Evolutionary conservation across 306 rosid genomes (phyloP).

Genomic region (Cucurbita pepo): DNA sequence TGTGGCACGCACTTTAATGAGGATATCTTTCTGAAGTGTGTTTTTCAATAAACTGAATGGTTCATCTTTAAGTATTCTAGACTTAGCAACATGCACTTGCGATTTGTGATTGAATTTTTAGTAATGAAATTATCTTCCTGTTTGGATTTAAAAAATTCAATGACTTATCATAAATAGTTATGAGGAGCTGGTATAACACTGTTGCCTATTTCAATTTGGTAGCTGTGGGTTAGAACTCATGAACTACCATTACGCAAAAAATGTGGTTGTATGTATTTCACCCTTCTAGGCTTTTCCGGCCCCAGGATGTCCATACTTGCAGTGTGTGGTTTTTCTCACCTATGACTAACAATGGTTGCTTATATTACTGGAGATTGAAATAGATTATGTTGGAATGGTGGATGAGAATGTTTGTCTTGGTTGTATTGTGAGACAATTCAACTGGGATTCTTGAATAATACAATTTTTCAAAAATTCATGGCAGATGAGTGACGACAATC

Average conservation of each 20-base stretch:
- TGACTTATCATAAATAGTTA: not conserved
- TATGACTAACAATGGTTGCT: not conserved
- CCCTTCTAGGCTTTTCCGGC: not conserved
- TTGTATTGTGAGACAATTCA: not conserved
- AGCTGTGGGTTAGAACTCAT: not conserved
- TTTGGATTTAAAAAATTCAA: not conserved
- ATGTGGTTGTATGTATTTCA: not conserved
- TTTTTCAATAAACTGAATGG: not conserved
- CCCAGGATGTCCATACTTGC: not conserved
- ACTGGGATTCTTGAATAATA: not conserved
- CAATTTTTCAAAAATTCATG: constrained; percentile 12
- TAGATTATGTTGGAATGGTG: not conserved
- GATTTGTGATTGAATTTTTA: not conserved
- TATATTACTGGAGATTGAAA: not conserved
- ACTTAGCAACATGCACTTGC: not conserved
- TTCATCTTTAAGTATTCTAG: not conserved
- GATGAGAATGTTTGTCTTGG: not conserved
- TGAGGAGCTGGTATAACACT: not conserved
- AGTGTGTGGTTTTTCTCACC: not conserved
- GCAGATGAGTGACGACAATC: constrained; percentile 98
- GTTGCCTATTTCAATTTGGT: not conserved
- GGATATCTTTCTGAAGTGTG: not conserved
- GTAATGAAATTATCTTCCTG: not conserved
- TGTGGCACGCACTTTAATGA: not conserved
- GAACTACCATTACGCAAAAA: not conserved